These are phyloP conservation scores for Chlorella sp. DNA, from an alignment of 139 green algal species.

Conservation along the genomic window DNA sequence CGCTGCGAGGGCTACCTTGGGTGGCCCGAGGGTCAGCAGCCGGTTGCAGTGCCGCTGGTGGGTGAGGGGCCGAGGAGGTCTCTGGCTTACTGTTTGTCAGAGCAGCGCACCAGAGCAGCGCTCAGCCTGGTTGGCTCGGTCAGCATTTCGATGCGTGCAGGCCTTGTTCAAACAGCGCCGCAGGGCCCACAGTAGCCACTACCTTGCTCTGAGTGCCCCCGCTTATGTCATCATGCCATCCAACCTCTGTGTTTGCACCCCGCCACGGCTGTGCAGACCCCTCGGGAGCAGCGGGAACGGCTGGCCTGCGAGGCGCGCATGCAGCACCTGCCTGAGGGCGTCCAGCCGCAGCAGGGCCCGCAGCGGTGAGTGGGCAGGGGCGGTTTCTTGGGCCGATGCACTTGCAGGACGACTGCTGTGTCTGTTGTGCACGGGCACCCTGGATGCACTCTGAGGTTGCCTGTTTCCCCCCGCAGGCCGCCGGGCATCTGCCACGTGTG, in stretches of 20 bases:
- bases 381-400: too few relatives aligned
- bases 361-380: too few relatives aligned
- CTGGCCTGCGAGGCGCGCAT: conserved; percentile 33
- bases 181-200: too few relatives aligned
- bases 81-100: background rate
- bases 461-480: background rate
- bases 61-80: background rate
- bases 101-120: background rate
- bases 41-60: conserved; percentile 48
- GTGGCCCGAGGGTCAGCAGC: conserved; percentile 52
- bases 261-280: conserved; percentile 41
- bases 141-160: background rate
- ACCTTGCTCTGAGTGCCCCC: too few relatives aligned
- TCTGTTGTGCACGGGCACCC: too few relatives aligned
- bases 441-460: too few relatives aligned
- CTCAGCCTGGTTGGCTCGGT: background rate
- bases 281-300: conserved; percentile 47
- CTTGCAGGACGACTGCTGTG: too few relatives aligned
- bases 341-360: conserved; percentile 10
- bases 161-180: too few relatives aligned
- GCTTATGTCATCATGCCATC: too few relatives aligned
- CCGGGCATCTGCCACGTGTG: conserved; percentile 67
- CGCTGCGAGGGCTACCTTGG: conserved; percentile 57
- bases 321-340: conserved; percentile 58
- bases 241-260: too few relatives aligned